Conservation (phyloP, 2,329 filamentous ascomycete genomes). For the Metarhizium humberi region DNA sequence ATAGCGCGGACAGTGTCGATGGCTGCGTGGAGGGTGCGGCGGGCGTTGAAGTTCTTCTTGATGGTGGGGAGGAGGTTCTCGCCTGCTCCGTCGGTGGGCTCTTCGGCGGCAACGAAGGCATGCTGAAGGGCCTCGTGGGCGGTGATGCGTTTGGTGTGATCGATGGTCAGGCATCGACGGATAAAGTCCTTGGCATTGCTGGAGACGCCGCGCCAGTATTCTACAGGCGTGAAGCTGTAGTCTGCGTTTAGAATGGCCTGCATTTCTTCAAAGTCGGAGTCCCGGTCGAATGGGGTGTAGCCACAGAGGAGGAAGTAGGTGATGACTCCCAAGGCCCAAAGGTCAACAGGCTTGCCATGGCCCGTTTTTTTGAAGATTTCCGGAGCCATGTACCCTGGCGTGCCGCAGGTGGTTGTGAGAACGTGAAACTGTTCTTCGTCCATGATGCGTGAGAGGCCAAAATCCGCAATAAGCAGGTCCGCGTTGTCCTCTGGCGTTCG, state of each 20-base stretch:
- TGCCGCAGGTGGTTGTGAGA: conserved; percentile 93
- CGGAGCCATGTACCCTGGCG: conserved; percentile 97
- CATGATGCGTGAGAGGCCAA: conserved; percentile 94
- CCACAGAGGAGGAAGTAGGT: conserved; percentile 97
- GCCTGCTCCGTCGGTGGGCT: conserved; percentile 36
- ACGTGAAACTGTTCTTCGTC: conserved; percentile 98
- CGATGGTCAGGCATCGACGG: conserved; percentile 80
- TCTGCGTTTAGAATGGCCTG: conserved; percentile 95
- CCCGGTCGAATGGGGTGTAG: conserved; percentile 95
- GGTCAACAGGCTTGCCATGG: conserved; percentile 94
- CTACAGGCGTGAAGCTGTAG: conserved; percentile 87
- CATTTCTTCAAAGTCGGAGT: conserved; percentile 98
- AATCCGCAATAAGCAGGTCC: conserved; percentile 93
- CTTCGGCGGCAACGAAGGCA: conserved; percentile 51
- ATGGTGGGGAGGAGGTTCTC: conserved; percentile 58
- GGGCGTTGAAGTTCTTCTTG: conserved; percentile 67
- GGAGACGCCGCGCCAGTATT: conserved; percentile 95
- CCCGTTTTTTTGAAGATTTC: conserved; percentile 99
- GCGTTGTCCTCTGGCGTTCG: conserved; percentile 96
- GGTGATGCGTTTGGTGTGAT: conserved; percentile 80
- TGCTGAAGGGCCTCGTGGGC: conserved; percentile 69
- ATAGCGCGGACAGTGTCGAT: conserved; percentile 64
- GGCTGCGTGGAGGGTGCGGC: conserved; percentile 58
- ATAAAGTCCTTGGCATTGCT: conserved; percentile 85
- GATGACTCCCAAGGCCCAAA: conserved; percentile 97